A percentile compares a stretch with the other conserved stretches of the same genome.
Evolutionary conservation across 2,329 filamentous ascomycete genomes (phyloP).

Genomic region (Xylaria sp.): DNA sequence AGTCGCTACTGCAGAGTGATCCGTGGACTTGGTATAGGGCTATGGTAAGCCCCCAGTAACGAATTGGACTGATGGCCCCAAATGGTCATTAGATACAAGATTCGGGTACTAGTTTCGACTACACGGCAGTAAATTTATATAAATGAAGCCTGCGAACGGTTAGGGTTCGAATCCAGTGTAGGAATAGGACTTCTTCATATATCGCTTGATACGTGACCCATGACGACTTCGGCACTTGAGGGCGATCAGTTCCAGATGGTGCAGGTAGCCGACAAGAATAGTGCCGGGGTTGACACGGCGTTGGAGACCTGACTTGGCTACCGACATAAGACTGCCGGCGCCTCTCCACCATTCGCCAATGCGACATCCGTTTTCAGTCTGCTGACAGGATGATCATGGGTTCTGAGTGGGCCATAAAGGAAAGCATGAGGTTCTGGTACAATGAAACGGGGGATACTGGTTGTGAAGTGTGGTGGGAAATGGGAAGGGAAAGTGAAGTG

Average conservation of each 20-base stretch:
- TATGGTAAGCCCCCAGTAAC: conserved; percentile 4
- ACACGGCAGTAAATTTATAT: background rate
- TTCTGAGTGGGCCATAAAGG: conserved; percentile 27
- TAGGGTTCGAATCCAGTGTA: background rate
- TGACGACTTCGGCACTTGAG: conserved; percentile 33
- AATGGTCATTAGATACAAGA: background rate
- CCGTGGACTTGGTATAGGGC: conserved; percentile 30
- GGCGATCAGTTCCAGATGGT: conserved; percentile 29
- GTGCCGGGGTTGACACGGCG: conserved; percentile 15
- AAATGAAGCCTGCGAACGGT: background rate
- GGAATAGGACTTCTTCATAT: conserved; percentile 5
- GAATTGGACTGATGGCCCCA: background rate
- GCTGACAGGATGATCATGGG: conserved; percentile 35
- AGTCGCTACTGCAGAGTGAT: conserved; percentile 18
- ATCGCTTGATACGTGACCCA: conserved; percentile 4
- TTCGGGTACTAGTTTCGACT: background rate
- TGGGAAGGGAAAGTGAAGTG: background rate
- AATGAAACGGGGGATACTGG: background rate
- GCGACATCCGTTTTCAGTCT: conserved; percentile 23
- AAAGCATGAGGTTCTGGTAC: conserved; percentile 10
- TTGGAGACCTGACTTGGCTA: conserved; percentile 25
- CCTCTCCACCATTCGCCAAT: conserved; percentile 23
- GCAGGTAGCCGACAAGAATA: conserved; percentile 33
- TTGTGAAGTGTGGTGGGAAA: conserved; percentile 23
- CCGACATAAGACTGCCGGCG: conserved; percentile 31